These are phyloP conservation scores for Termitomyces sp. DNA, from an alignment of 768 basidiomycete genomes.

Conservation along the genomic window DNA sequence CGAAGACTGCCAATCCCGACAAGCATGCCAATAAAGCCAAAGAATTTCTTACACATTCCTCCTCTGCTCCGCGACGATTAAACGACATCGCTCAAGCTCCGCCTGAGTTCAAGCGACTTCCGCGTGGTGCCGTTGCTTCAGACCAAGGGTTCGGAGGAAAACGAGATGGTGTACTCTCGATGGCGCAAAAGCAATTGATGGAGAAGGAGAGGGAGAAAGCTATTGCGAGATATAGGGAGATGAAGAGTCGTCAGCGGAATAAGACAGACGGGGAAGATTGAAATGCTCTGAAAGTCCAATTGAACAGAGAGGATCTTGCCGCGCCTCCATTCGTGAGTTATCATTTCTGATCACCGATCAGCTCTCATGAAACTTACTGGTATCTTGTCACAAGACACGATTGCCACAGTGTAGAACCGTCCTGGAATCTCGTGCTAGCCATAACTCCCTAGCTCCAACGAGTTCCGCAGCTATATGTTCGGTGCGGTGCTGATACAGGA, in stretches of 20 bases:
- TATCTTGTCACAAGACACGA: background rate
- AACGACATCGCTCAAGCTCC: constrained; percentile 27
- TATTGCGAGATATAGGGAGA: constrained; percentile 63
- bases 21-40: constrained; percentile 31
- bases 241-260: constrained; percentile 52
- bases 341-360: background rate
- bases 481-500: constrained; percentile 16
- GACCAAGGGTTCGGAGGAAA: constrained; percentile 23
- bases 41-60: constrained; percentile 50
- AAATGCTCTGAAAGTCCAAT: background rate
- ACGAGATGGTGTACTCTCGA: constrained; percentile 54
- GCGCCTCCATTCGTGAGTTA: background rate
- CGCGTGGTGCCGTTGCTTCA: constrained; percentile 14
- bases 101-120: constrained; percentile 26
- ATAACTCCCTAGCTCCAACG: background rate
- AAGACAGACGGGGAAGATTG: background rate
- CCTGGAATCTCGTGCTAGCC: no score
- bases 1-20: constrained; percentile 13
- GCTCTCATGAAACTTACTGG: background rate
- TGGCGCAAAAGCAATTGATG: constrained; percentile 78
- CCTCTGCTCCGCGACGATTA: constrained; percentile 55
- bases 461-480: background rate
- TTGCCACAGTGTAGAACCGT: background rate
- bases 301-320: no score
- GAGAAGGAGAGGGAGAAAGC: constrained; percentile 71